Evolutionary conservation across 108 stramenopile genomes (phyloP), one percentile per base, ranked within the genome.

Genomic region (Nitzschia inconspicua): DNA sequence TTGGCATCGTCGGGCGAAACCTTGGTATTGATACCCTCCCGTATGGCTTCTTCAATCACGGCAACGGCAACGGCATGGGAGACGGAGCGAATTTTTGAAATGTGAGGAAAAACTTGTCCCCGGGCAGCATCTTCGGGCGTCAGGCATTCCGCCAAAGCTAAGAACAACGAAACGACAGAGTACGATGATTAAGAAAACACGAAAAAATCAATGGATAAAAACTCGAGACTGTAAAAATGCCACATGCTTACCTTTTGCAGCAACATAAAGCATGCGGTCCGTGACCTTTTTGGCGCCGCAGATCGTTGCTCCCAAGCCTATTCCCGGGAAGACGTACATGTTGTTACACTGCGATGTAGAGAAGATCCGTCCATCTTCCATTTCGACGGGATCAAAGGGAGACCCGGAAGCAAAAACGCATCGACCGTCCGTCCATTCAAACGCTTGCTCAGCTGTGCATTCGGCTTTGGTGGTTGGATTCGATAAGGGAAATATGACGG

Each of bases 401-500:
- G 86, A 89, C 6, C 98, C 98, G 26, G 82, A 81, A 16, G 94
- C 96, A 76, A 98, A 97, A 55, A 99, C 83, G 50, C 86, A 89
- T 9, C 68, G 74, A 22, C 97, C 98, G 18, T 94, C 65, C 3
- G 97, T 95, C 97, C 97, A 97, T 77, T 82, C 79, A 71, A 95
- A 97, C 1, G 98, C 98, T 76, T 99, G 93, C 67, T 85, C 80
- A 35, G 97, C 95, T 3, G 97, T 93, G 60, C 97, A 98, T 65
- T 99, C 97, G 18, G 97, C 95, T 57, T 89, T 94, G 8, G 75
- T 83, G 14, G 98, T 99, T 30, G 98, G 98, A 57, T 99, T 99
- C 35, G 91, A 93, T 25, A 99, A 76, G 4, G 98, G 96, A 57
- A 99, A 97, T 35, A 99, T 95, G 55, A 99, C 81, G 2, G 98